Percentiles rank a stretch among this genome's conserved stretches.
Evolutionary conservation across 495 filamentous ascomycete species (phyloP).

Genomic region (Penicillium robsamsonii): DNA sequence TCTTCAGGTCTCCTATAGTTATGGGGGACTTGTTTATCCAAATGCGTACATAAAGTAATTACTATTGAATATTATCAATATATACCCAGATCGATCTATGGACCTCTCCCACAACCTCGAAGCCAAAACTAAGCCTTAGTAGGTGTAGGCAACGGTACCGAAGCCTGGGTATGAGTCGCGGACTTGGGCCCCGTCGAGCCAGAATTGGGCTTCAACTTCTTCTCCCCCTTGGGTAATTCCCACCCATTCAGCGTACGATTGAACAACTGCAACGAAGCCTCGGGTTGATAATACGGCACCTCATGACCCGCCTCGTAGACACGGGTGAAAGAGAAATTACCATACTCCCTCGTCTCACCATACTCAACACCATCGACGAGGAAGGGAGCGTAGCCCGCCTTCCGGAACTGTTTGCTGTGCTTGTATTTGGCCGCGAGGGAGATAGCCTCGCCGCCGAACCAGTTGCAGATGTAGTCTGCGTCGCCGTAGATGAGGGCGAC

Average conservation of each 20-base stretch:
- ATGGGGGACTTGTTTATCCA: background rate
- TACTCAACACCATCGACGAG: conserved; percentile 39
- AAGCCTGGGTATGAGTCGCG: conserved; percentile 58
- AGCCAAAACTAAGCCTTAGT: background rate
- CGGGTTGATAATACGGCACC: conserved; percentile 57
- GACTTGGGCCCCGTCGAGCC: conserved; percentile 45
- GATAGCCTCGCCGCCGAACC: conserved; percentile 44
- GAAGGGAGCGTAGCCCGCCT: conserved; percentile 49
- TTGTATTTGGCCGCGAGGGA: conserved; percentile 41
- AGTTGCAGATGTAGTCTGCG: conserved; percentile 57
- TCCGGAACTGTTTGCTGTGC: conserved; percentile 37
- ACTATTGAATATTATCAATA: background rate
- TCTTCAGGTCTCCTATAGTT: background rate
- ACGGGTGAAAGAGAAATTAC: conserved; percentile 56
- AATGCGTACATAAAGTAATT: background rate
- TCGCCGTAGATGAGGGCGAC: conserved; percentile 68
- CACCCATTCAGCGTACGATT: conserved; percentile 50
- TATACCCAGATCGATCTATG: background rate
- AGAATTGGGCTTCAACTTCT: conserved; percentile 42
- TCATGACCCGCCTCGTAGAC: conserved; percentile 61
- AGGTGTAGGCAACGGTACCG: conserved; percentile 43
- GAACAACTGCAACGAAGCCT: conserved; percentile 51
- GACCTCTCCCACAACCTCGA: background rate
- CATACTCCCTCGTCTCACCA: conserved; percentile 54
- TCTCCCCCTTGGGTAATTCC: conserved; percentile 54